Conservation (phyloP, 2,329 filamentous ascomycete species). For the Cladosporium sp. region DNA sequence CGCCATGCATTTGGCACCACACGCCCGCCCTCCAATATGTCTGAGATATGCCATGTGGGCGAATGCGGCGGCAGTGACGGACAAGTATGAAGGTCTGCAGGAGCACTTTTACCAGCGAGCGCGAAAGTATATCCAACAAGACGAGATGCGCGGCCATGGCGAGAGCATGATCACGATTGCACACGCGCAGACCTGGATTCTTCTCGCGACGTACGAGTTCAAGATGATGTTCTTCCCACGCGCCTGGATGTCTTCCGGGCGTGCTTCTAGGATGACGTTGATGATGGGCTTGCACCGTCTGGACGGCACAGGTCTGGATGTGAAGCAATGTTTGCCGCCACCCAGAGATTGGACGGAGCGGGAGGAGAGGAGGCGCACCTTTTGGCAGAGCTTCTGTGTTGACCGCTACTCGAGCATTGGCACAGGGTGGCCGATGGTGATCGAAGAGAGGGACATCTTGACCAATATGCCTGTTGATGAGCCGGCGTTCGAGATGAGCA, state of each 20-base stretch:
- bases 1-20: constrained; percentile 85
- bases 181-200: constrained; percentile 80
- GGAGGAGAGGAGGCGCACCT: constrained; percentile 87
- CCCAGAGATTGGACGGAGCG: constrained; percentile 91
- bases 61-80: constrained; percentile 80
- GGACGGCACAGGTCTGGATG: constrained; percentile 79
- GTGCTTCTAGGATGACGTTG: constrained; percentile 75
- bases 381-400: constrained; percentile 90
- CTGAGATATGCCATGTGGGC: constrained; percentile 96
- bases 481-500: constrained; percentile 80
- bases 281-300: constrained; percentile 93
- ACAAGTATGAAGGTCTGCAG: constrained; percentile 77
- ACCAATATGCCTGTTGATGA: constrained; percentile 84
- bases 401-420: constrained; percentile 95
- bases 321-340: constrained; percentile 86
- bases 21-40: constrained; percentile 81
- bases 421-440: constrained; percentile 93
- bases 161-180: constrained; percentile 84
- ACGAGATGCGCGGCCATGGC: constrained; percentile 90
- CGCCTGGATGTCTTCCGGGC: constrained; percentile 89
- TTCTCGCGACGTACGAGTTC: constrained; percentile 86
- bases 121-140: constrained; percentile 84
- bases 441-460: constrained; percentile 88
- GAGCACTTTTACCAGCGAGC: constrained; percentile 88
- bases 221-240: constrained; percentile 97